Conservation (phyloP, 2,329 filamentous ascomycete species). For the Cercospora sesami region DNA sequence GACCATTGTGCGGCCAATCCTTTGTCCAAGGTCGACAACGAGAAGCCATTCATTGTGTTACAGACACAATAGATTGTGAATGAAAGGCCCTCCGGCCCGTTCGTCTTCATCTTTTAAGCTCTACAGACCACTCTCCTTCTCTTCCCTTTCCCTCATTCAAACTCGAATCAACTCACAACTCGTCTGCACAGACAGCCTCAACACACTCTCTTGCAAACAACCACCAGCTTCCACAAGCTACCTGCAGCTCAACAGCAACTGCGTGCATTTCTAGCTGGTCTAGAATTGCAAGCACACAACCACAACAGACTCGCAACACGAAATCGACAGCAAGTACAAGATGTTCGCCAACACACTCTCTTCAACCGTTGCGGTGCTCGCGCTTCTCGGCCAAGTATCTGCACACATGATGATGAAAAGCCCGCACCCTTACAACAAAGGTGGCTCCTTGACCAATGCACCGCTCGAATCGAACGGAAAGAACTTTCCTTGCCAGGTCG, state of each 20-base stretch:
- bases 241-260: slow-evolving; percentile 18
- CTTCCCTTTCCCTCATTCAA: slow-evolving; percentile 10
- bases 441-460: too few relatives aligned
- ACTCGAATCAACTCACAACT: neutral
- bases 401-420: too few relatives aligned
- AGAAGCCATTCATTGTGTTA: slow-evolving; percentile 13
- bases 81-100: slow-evolving; percentile 17
- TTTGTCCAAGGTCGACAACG: slow-evolving; percentile 6
- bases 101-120: slow-evolving; percentile 17
- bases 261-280: slow-evolving; percentile 26
- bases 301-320: slow-evolving; percentile 3
- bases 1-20: slow-evolving; percentile 6
- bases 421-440: too few relatives aligned
- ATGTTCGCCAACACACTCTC: slow-evolving; percentile 16
- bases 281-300: slow-evolving; percentile 18
- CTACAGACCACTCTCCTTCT: neutral
- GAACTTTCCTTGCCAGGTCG: too few relatives aligned
- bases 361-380: slow-evolving; percentile 41
- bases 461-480: too few relatives aligned
- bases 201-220: slow-evolving; percentile 14
- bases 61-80: slow-evolving; percentile 20
- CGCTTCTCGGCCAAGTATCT: slow-evolving; percentile 46
- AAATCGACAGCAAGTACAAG: slow-evolving; percentile 17
- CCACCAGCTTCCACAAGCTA: slow-evolving; percentile 12
- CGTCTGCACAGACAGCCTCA: slow-evolving; percentile 9